phyloP scores from a whole-genome alignment of 179 eudicot species.

The Spergularia azorica region DNA sequence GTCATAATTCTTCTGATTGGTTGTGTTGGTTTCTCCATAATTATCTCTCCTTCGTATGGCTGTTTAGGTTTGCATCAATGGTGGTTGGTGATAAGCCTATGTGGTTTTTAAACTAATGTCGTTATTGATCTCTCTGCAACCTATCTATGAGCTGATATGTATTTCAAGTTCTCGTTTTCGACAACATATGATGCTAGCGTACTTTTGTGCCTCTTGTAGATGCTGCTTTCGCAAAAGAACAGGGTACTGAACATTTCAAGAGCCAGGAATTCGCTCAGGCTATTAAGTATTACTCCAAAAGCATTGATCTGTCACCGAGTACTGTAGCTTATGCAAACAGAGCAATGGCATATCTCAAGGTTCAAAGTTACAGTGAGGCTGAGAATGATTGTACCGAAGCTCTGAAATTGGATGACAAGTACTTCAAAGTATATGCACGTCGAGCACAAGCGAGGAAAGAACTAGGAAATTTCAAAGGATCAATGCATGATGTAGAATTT shows the following conservation, averaged over 20 bases:
- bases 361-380: not conserved
- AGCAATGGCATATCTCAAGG: slow-evolving; percentile 10
- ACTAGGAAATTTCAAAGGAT: not conserved
- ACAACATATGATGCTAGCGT: not conserved
- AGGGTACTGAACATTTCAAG: slow-evolving; percentile 14
- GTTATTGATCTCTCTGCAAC: too few relatives aligned
- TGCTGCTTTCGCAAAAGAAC: slow-evolving; percentile 8
- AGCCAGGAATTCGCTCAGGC: not conserved
- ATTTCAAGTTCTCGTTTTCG: not conserved
- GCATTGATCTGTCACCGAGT: slow-evolving; percentile 10
- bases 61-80: too few relatives aligned
- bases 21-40: too few relatives aligned
- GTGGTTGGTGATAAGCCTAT: too few relatives aligned
- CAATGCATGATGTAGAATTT: not conserved
- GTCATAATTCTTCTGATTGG: too few relatives aligned
- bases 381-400: slow-evolving; percentile 6
- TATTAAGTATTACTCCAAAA: slow-evolving; percentile 3
- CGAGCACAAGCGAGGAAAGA: slow-evolving; percentile 2
- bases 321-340: slow-evolving; percentile 4
- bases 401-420: slow-evolving; percentile 8
- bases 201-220: not conserved
- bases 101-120: too few relatives aligned
- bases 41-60: too few relatives aligned
- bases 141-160: not conserved
- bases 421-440: slow-evolving; percentile 4